Conservation (phyloP, 768 basidiomycete species). For the Coprinopsis strossmayeri region DNA sequence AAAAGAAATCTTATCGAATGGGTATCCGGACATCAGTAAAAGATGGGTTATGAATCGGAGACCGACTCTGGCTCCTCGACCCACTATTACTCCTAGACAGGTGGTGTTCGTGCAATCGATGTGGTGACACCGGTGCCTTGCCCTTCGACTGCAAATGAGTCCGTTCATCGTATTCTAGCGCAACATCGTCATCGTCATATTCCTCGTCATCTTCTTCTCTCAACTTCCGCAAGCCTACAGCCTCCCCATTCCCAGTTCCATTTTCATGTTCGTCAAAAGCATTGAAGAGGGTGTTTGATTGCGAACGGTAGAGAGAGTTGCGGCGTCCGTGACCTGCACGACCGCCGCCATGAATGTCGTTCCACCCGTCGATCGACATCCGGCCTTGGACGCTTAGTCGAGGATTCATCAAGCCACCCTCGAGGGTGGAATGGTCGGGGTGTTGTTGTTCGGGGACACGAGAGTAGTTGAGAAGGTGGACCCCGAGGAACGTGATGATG, state of each 20-base stretch:
- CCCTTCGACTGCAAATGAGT: conserved; percentile 25
- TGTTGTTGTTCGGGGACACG: conserved; percentile 46
- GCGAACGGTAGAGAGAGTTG: conserved; percentile 58
- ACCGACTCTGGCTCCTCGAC: conserved; percentile 50
- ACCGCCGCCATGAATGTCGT: conserved; percentile 25
- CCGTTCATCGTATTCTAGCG: conserved; percentile 41
- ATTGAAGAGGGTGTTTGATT: conserved; percentile 64
- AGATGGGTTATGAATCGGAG: conserved; percentile 36
- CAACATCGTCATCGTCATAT: conserved; percentile 33
- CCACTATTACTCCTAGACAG: conserved; percentile 21
- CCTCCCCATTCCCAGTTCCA: conserved; percentile 8
- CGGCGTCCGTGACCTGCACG: conserved; percentile 51
- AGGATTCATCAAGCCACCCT: conserved; percentile 67
- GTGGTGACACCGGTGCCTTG: conserved; percentile 3
- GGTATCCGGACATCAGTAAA: conserved; percentile 33
- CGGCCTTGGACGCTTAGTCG: conserved; percentile 78
- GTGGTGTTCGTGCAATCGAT: conserved; percentile 16
- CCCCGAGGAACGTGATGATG: conserved; percentile 90
- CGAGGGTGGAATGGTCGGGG: conserved; percentile 33
- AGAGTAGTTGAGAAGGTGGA: conserved; percentile 87
- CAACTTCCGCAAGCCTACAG: conserved; percentile 54
- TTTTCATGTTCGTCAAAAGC: conserved; percentile 59
- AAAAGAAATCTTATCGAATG: conserved; percentile 14
- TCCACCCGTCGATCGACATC: conserved; percentile 76
- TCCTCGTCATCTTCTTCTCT: conserved; percentile 51